These are phyloP conservation scores for Camelina hispida DNA, from an alignment of 345 rosid species.

Conservation along the genomic window DNA sequence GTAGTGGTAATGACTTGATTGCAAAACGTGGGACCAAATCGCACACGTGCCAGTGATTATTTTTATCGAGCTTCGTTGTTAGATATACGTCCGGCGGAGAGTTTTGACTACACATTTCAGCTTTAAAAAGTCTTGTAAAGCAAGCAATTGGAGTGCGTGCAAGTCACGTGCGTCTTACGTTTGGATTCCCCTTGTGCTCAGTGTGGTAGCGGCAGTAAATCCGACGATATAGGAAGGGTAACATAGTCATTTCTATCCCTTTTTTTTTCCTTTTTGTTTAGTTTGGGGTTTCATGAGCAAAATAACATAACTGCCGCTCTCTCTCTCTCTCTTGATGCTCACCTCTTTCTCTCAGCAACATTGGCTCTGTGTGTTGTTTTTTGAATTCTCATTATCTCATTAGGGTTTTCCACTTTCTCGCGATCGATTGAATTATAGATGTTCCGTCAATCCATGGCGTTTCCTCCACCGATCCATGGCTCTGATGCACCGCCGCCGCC, in stretches of 20 bases:
- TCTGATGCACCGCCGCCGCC: slow-evolving; percentile 31
- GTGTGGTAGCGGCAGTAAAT: slow-evolving; percentile 12
- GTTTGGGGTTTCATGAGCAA: slow-evolving; percentile 4
- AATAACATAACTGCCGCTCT: slow-evolving; percentile 47
- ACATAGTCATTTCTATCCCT: neutral
- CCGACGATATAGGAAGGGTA: neutral
- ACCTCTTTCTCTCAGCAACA: slow-evolving; percentile 11
- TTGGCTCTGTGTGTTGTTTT: slow-evolving; percentile 34
- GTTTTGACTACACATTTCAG: slow-evolving; percentile 23
- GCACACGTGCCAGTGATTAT: slow-evolving; percentile 16
- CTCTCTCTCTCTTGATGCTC: slow-evolving; percentile 23
- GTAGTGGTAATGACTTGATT: neutral
- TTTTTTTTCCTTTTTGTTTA: neutral
- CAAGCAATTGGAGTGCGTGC: slow-evolving; percentile 35
- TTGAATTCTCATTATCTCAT: slow-evolving; percentile 18
- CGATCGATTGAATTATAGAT: slow-evolving; percentile 21
- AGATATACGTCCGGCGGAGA: neutral
- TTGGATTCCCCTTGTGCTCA: neutral
- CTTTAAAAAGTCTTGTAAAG: slow-evolving; percentile 24
- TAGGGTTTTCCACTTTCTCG: slow-evolving; percentile 32
- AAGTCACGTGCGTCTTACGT: slow-evolving; percentile 44
- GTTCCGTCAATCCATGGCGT: slow-evolving; percentile 43
- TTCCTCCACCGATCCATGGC: slow-evolving; percentile 39
- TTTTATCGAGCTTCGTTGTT: neutral
- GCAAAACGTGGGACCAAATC: slow-evolving; percentile 21